These are phyloP conservation scores for Aspergillus tanneri DNA, from an alignment of 2,329 filamentous ascomycete genomes.

Conservation along the genomic window DNA sequence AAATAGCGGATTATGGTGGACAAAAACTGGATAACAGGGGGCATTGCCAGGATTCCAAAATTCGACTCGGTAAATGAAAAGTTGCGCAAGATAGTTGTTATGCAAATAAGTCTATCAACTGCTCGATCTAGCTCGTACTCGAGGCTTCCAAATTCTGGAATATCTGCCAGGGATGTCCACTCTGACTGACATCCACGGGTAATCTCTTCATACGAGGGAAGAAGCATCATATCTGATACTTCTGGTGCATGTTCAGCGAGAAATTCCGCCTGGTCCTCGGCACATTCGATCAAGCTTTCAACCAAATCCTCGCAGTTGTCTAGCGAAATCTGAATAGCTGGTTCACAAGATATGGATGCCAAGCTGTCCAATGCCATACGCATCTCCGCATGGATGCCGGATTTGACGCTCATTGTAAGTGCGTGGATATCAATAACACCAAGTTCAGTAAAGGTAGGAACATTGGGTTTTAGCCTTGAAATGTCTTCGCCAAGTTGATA, in stretches of 20 bases:
- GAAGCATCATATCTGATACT: conserved; percentile 79
- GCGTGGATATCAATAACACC: conserved; percentile 89
- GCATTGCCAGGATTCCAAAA: conserved; percentile 70
- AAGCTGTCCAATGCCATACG: conserved; percentile 84
- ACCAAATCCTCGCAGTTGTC: conserved; percentile 81
- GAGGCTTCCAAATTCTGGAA: conserved; percentile 69
- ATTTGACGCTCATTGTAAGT: conserved; percentile 84
- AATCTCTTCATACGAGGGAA: conserved; percentile 85
- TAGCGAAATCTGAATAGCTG: conserved; percentile 64
- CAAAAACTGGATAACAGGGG: conserved; percentile 77
- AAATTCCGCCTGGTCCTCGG: conserved; percentile 80
- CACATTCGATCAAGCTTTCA: conserved; percentile 85
- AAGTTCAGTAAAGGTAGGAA: conserved; percentile 73
- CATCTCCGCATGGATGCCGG: conserved; percentile 86
- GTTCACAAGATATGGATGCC: conserved; percentile 66
- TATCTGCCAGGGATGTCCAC: conserved; percentile 67
- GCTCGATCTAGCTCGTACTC: conserved; percentile 83
- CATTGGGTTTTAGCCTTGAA: conserved; percentile 66
- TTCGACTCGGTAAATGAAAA: conserved; percentile 83
- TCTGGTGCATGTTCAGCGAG: conserved; percentile 83
- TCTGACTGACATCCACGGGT: conserved; percentile 75
- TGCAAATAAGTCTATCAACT: conserved; percentile 81
- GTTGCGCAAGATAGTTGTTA: conserved; percentile 90
- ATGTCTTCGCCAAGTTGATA: conserved; percentile 66
- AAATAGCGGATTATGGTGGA: conserved; percentile 81